A percentile compares a stretch with the other conserved stretches of the same genome.
phyloP scores from a whole-genome alignment of 306 rosid genomes.

The Clitoria ternatea region DNA sequence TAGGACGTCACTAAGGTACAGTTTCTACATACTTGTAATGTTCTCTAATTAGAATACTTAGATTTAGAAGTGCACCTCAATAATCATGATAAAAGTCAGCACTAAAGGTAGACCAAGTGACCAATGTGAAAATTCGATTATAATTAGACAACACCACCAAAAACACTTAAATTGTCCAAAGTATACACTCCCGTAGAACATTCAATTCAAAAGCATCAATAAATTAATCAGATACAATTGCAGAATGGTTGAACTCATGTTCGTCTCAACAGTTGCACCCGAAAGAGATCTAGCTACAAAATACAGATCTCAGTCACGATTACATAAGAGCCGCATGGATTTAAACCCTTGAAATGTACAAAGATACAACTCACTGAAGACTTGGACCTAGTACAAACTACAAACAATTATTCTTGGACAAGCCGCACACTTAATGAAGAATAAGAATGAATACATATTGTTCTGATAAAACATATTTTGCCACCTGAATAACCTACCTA shows the following conservation, averaged over 20 bases:
- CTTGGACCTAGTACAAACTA: slow-evolving; percentile 25
- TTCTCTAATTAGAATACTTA: too few relatives aligned
- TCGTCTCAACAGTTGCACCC: slow-evolving; percentile 12
- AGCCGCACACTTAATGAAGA: not conserved
- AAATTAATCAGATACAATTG: slow-evolving; percentile 24
- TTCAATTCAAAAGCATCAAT: slow-evolving; percentile 10
- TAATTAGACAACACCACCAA: too few relatives aligned
- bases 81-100: too few relatives aligned
- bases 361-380: slow-evolving; percentile 14
- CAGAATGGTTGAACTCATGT: slow-evolving; percentile 11
- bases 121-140: too few relatives aligned
- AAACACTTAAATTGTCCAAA: too few relatives aligned
- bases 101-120: too few relatives aligned
- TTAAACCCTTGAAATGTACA: slow-evolving; percentile 12
- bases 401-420: slow-evolving; percentile 13
- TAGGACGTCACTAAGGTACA: too few relatives aligned
- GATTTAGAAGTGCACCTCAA: too few relatives aligned
- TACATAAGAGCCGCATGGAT: slow-evolving; percentile 35
- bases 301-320: slow-evolving; percentile 35
- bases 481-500: slow-evolving; percentile 28
- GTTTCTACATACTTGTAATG: too few relatives aligned
- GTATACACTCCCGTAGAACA: not conserved
- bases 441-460: slow-evolving; percentile 18
- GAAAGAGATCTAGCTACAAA: slow-evolving; percentile 24
- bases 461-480: slow-evolving; percentile 5